phyloP scores from a whole-genome alignment of 1,284 basidiomycete species.

The Thelephora terrestris region DNA sequence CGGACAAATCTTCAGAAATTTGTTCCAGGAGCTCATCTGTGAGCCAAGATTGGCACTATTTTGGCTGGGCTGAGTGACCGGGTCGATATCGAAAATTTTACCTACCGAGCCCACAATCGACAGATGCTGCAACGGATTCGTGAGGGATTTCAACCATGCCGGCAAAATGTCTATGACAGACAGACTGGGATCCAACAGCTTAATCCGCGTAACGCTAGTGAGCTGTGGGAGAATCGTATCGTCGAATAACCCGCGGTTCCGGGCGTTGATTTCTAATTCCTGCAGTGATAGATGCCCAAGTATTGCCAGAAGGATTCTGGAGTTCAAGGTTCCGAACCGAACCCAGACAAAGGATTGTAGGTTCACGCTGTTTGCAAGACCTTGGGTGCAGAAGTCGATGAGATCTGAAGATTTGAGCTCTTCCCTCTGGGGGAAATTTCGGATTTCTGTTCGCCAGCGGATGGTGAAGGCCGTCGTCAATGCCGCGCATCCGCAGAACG shows the following conservation, averaged over 20 bases:
- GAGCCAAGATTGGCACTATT: constrained; percentile 42
- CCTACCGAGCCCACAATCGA: constrained; percentile 61
- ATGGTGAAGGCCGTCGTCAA: not conserved
- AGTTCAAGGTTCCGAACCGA: constrained; percentile 56
- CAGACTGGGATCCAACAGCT: constrained; percentile 61
- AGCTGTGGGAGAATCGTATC: constrained; percentile 39
- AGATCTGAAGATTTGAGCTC: constrained; percentile 22
- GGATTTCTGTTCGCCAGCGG: constrained; percentile 44
- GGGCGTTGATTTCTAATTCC: constrained; percentile 62
- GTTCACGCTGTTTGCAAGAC: constrained; percentile 48
- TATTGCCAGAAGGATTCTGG: constrained; percentile 41
- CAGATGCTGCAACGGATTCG: constrained; percentile 37
- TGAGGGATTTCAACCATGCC: constrained; percentile 38
- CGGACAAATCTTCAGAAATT: constrained; percentile 35
- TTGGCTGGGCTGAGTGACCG: constrained; percentile 2
- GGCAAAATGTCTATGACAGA: constrained; percentile 39
- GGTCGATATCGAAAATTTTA: not conserved
- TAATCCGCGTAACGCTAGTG: constrained; percentile 29
- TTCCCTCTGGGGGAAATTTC: constrained; percentile 44
- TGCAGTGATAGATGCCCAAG: no score
- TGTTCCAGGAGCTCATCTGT: constrained; percentile 42
- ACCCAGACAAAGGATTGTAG: constrained; percentile 63
- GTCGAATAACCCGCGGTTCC: constrained; percentile 43
- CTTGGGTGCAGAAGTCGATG: constrained; percentile 32
- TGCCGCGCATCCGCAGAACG: not conserved